These are phyloP conservation scores for Wallacemonas sp. DNA, from an alignment of 208 protist genomes.

Conservation along the genomic window DNA sequence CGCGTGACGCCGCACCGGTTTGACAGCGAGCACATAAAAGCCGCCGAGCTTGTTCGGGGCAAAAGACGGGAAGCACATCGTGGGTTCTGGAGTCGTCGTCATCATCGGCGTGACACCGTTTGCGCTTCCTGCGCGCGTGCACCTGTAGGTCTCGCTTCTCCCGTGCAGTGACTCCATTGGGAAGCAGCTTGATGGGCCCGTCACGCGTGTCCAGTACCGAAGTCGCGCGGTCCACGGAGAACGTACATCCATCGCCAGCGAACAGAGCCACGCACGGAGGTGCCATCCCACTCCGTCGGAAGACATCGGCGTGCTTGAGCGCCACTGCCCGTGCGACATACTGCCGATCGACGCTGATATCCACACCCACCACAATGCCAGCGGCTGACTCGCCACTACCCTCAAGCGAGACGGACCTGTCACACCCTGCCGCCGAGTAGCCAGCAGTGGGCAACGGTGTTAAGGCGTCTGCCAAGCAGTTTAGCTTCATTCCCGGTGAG, in stretches of 20 bases:
- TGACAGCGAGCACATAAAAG: too few relatives aligned
- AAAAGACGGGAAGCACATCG: background rate
- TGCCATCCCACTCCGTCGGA: background rate
- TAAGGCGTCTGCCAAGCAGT: slow-evolving; percentile 61
- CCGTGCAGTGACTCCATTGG: slow-evolving; percentile 25
- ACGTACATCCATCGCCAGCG: slow-evolving; percentile 40
- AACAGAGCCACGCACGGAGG: slow-evolving; percentile 40
- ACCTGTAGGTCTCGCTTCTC: slow-evolving; percentile 27
- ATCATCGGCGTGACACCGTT: slow-evolving; percentile 3
- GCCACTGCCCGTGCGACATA: slow-evolving; percentile 49
- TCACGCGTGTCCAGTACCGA: slow-evolving; percentile 14
- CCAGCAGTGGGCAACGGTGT: too few relatives aligned
- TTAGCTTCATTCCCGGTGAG: slow-evolving; percentile 86
- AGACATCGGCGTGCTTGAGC: slow-evolving; percentile 24
- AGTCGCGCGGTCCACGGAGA: slow-evolving; percentile 13
- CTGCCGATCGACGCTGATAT: slow-evolving; percentile 60
- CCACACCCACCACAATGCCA: slow-evolving; percentile 66
- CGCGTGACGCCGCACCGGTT: too few relatives aligned
- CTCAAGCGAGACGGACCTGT: too few relatives aligned
- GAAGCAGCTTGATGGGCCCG: background rate
- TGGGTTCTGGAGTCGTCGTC: background rate
- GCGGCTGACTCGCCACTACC: too few relatives aligned
- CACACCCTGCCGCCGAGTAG: too few relatives aligned
- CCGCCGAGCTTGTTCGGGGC: background rate
- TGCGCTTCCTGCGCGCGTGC: background rate